Percentiles rank a stretch among this genome's conserved stretches.
Conservation (phyloP, 129 eudicot species). For the Smallanthus sonchifolius region DNA sequence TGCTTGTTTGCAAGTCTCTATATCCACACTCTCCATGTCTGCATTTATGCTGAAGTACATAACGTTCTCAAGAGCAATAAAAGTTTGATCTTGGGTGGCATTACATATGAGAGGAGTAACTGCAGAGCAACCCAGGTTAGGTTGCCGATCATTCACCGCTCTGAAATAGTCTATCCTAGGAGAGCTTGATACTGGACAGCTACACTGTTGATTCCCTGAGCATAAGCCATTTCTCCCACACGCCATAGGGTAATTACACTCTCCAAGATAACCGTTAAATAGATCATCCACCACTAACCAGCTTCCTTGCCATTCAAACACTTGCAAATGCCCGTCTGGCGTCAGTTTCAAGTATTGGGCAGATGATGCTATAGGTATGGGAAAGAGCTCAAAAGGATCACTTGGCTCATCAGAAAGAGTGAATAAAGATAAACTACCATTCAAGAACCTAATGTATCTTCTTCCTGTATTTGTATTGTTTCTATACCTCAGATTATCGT, state of each 20-base stretch:
- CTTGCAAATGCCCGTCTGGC: slow-evolving; percentile 22
- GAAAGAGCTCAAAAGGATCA: too few relatives aligned
- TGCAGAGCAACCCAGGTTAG: slow-evolving; percentile 26
- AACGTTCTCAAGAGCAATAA: slow-evolving; percentile 14
- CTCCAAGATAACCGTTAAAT: not conserved
- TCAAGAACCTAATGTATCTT: slow-evolving; percentile 18
- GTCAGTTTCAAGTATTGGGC: slow-evolving; percentile 16
- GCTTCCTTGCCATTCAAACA: not conserved
- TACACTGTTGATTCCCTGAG: slow-evolving; percentile 17
- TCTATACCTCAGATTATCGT: not conserved
- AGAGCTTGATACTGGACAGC: slow-evolving; percentile 23
- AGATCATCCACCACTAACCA: not conserved
- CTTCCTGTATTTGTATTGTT: not conserved
- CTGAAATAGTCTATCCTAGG: slow-evolving; percentile 15
- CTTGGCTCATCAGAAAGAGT: not conserved
- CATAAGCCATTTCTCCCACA: slow-evolving; percentile 39
- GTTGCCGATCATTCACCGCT: not conserved
- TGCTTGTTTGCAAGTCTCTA: slow-evolving; percentile 29
- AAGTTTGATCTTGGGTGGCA: slow-evolving; percentile 12
- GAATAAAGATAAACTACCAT: slow-evolving; percentile 13
- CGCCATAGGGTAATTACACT: slow-evolving; percentile 26
- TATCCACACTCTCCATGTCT: not conserved
- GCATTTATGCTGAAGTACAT: not conserved
- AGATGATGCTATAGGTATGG: not conserved
- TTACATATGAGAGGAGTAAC: slow-evolving; percentile 25